Base-by-base conservation (phyloP, 2,329 filamentous ascomycete species). In the Graphilbum sp. region DNA sequence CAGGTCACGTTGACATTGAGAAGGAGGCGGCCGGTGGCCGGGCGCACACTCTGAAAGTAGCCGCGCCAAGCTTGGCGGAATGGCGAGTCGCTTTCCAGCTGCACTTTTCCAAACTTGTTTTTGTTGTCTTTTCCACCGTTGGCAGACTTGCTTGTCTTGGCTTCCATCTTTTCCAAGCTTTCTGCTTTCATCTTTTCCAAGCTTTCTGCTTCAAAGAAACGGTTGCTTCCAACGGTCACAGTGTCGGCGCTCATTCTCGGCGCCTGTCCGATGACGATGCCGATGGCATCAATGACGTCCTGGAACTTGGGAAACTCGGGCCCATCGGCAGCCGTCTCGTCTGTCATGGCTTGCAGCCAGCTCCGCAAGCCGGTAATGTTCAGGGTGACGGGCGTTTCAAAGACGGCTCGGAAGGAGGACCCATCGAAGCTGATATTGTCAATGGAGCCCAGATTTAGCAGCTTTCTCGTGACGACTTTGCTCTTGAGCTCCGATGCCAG, bases 1-100 rank as follows among this genome's bases (percentile, higher is more conserved):
- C 72, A 63, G 0, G 65, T 64, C 10, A 71, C 63, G 40, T 75
- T 73, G 35, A 59, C 57, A 43, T 75, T 75, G 20, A 74, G 52
- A 0, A 75, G 57, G 2, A 74, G 47, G 0, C 67, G 58, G 2
- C 67, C 68, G 0, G 69, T 74, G 1, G 63, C 63, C 1, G 67
- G 55, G 7, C 69, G 65, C 3, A 64, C 59, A 23, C 67, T 72
- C 47, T 70, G 66, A 40, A 72, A 72, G 45, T 67, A 72, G 1
- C 70, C 70, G 15, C 69, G 62, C 2, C 65, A 53, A 20, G 67
- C 60, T 8, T 36, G 32, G 6, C 36, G 49, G 37, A 38, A 35
- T 19, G n/a, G n/a, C n/a, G n/a, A n/a, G n/a, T n/a, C n/a, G n/a
- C n/a, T n/a, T n/a, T n/a, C n/a, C n/a, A n/a, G n/a, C n/a, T n/a